phyloP scores from a whole-genome alignment of 164 flowering plant species.

The Sextonia rubra region DNA sequence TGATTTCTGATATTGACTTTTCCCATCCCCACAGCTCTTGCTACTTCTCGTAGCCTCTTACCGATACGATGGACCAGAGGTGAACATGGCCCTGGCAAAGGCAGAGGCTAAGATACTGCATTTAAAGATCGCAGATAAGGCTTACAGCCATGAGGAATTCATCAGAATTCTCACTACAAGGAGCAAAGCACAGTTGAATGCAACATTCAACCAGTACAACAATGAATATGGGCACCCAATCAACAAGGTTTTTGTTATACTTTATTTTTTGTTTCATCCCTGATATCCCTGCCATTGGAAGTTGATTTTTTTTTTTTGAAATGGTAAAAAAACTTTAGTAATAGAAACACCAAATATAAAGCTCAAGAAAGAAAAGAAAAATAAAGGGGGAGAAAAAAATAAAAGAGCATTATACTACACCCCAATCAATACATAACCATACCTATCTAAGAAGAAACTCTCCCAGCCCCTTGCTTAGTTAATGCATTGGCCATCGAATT shows the following conservation, averaged over 20 bases:
- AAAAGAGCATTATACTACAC: no score
- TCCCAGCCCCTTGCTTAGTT: no score
- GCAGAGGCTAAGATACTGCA: conserved; percentile 65
- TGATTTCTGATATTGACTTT: background rate
- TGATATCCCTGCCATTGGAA: no score
- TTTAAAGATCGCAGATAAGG: conserved; percentile 49
- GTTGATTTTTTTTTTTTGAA: no score
- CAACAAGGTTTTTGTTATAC: conserved; percentile 37
- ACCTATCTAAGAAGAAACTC: no score
- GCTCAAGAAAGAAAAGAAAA: no score
- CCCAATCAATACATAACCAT: no score
- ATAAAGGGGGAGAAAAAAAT: no score
- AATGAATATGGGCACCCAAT: conserved; percentile 47
- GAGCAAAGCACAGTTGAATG: conserved; percentile 76
- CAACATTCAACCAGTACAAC: conserved; percentile 70
- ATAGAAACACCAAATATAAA: no score
- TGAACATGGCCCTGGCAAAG: conserved; percentile 54
- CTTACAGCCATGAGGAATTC: conserved; percentile 54
- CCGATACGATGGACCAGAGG: conserved; percentile 66
- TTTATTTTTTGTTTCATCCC: background rate
- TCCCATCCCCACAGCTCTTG: conserved; percentile 44
- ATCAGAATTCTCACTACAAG: conserved; percentile 73
- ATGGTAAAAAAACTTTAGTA: no score
- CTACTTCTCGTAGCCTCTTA: conserved; percentile 56
- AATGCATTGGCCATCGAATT: no score